These are phyloP conservation scores for Heterobasidion occidentale DNA, from an alignment of 1,284 basidiomycete species.

Conservation along the genomic window DNA sequence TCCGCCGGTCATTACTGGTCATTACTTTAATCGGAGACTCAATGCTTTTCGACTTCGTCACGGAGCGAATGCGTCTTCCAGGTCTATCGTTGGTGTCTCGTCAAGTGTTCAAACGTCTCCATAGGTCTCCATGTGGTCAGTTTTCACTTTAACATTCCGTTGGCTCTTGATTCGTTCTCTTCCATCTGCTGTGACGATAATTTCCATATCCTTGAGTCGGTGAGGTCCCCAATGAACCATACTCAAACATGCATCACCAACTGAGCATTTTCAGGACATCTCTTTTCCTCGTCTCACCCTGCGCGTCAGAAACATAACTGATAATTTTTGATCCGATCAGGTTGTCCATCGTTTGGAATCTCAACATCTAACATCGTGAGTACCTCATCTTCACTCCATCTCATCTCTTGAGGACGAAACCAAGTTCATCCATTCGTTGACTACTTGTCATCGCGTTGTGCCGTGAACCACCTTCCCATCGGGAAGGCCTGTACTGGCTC, in stretches of 20 bases:
- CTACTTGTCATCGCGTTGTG: constrained; percentile 6
- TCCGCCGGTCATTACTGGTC: too few relatives aligned
- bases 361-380: not conserved
- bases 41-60: too few relatives aligned
- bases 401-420: constrained; percentile 36
- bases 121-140: too few relatives aligned
- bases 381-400: not conserved
- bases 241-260: constrained; percentile 19
- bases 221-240: constrained; percentile 14
- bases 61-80: too few relatives aligned
- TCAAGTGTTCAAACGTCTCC: too few relatives aligned
- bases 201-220: constrained; percentile 13
- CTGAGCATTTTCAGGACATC: constrained; percentile 12
- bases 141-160: too few relatives aligned
- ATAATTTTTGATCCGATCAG: not conserved
- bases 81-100: too few relatives aligned
- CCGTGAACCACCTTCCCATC: constrained; percentile 7
- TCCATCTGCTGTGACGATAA: constrained; percentile 13
- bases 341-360: not conserved
- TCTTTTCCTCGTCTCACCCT: not conserved
- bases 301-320: not conserved
- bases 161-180: not conserved
- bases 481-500: constrained; percentile 3
- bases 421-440: constrained; percentile 79
- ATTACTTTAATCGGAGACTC: too few relatives aligned